Evolutionary conservation across 306 rosid species (phyloP).

Genomic region (Quercus ilex): DNA sequence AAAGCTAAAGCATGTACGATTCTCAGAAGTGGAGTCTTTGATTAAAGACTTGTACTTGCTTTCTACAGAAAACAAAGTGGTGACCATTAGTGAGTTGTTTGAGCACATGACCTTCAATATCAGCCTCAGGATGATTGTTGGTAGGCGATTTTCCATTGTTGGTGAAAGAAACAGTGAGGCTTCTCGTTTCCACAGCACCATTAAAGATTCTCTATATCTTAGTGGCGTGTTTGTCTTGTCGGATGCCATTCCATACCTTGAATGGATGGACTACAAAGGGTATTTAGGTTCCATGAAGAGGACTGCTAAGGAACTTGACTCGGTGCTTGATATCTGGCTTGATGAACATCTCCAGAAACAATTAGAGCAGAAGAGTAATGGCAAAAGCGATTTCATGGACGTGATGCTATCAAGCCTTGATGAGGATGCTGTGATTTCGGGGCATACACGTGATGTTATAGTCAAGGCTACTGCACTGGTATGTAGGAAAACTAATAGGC

Average conservation of each 20-base stretch:
- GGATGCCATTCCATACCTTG: conserved; percentile 38
- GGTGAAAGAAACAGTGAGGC: conserved; percentile 31
- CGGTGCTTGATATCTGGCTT: conserved; percentile 42
- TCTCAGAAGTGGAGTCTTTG: conserved; percentile 30
- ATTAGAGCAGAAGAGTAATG: background rate
- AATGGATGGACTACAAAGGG: conserved; percentile 49
- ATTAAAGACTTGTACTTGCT: conserved; percentile 13
- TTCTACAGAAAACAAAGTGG: background rate
- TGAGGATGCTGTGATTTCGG: conserved; percentile 27
- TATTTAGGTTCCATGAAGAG: conserved; percentile 52
- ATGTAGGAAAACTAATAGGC: background rate
- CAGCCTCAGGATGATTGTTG: conserved; percentile 38
- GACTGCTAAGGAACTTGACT: conserved; percentile 30
- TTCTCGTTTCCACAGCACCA: conserved; percentile 27
- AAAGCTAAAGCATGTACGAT: conserved; percentile 34
- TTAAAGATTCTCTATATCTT: conserved; percentile 40
- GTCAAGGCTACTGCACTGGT: conserved; percentile 68
- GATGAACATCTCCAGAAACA: conserved; percentile 29
- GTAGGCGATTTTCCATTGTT: conserved; percentile 36
- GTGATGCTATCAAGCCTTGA: conserved; percentile 33
- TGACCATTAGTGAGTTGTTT: conserved; percentile 32
- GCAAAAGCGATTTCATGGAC: conserved; percentile 45
- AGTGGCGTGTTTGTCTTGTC: conserved; percentile 53
- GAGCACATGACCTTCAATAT: conserved; percentile 53
- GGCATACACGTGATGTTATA: conserved; percentile 39